Percentiles rank a stretch among this genome's conserved stretches.
Conservation (phyloP, 1,139 yeast species). For the Debaryomycetaceae sp. region DNA sequence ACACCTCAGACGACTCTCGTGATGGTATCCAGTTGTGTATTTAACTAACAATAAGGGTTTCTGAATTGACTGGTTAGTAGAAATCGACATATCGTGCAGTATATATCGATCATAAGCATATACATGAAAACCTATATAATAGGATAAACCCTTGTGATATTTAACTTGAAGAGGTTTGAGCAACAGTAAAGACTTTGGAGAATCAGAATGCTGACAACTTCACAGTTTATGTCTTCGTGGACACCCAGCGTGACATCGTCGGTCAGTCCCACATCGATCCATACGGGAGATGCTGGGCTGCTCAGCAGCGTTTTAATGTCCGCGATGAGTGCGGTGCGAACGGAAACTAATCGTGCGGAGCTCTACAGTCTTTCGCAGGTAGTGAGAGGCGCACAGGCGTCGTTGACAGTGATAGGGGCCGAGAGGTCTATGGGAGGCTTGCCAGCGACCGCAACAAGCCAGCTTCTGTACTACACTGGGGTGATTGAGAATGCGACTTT, state of each 20-base stretch:
- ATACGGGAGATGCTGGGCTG: slow-evolving; percentile 6
- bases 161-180: too few species aligned
- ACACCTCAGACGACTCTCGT: too few species aligned
- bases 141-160: too few species aligned
- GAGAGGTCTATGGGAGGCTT: slow-evolving; percentile 22
- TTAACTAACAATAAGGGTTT: too few species aligned
- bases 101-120: too few species aligned
- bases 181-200: too few species aligned
- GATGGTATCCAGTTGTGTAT: too few species aligned
- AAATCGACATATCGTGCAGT: too few species aligned
- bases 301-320: slow-evolving; percentile 10
- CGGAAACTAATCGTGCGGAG: slow-evolving; percentile 15
- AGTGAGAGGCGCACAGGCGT: slow-evolving; percentile 33
- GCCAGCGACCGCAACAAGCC: slow-evolving; percentile 22
- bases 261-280: slow-evolving; percentile 9
- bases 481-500: slow-evolving; percentile 27
- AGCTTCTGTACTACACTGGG: background rate
- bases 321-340: slow-evolving; percentile 9
- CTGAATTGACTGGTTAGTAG: too few species aligned
- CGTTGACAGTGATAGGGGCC: slow-evolving; percentile 29
- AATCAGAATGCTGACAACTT: slow-evolving; percentile 6
- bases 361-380: slow-evolving; percentile 15
- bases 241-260: slow-evolving; percentile 32
- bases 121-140: too few species aligned
- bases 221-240: slow-evolving; percentile 6